phyloP scores from a whole-genome alignment of 441 rosid species.

The Jatropha podagrica region DNA sequence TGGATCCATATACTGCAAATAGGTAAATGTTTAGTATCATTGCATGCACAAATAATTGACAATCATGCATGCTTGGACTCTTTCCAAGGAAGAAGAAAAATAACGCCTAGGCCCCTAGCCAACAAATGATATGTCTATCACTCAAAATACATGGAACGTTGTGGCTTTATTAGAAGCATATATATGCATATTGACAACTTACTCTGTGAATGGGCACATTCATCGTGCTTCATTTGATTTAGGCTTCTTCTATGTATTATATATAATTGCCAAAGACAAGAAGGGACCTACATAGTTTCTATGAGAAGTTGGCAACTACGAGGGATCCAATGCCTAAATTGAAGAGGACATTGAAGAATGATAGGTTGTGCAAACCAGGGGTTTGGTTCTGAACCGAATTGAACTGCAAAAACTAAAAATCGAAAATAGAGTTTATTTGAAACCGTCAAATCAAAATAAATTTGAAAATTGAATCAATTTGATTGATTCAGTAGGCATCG shows the following conservation, averaged over 20 bases:
- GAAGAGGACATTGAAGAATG: conserved; percentile 3
- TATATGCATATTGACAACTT: not conserved
- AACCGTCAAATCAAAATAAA: no score
- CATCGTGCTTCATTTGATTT: not conserved
- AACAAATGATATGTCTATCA: not conserved
- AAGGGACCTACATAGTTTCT: not conserved
- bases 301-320: not conserved
- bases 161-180: not conserved
- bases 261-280: not conserved
- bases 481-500: no score
- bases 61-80: no score
- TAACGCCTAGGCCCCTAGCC: not conserved
- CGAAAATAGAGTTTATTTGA: no score
- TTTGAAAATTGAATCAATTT: no score
- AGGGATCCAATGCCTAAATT: not conserved
- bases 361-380: no score
- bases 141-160: conserved; percentile 1
- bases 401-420: no score
- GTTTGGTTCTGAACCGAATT: no score
- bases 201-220: conserved; percentile 8
- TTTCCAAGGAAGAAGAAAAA: not conserved
- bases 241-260: not conserved
- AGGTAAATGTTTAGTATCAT: no score
- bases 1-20: no score
- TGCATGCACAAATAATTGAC: no score